Evolutionary conservation across 108 stramenopile species (phyloP), one percentile per base, ranked within the genome.

Genomic region (Nannochloropsis gaditana): DNA sequence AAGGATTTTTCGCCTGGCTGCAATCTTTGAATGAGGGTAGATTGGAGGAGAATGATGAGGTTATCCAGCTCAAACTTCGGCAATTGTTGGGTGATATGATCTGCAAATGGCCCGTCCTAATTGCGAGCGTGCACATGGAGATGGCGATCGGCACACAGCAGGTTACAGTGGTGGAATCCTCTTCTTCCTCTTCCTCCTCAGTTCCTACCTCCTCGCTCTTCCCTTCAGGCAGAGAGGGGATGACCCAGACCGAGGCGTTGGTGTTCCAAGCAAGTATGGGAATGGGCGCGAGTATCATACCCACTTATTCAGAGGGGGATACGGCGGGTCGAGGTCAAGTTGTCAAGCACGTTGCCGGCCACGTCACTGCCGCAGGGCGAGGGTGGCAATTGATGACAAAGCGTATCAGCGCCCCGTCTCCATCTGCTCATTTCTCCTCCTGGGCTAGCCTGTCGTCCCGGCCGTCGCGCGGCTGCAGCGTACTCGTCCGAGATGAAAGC

Each of bases 181-280:
- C 59, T n/a, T 73, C 59, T 5, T 73, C 59, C 3, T 73, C 59
- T 73, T 73, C 59, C 59, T n/a, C 59, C 59, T 73, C n/a, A 2
- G 15, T 6, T 73, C 59, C 59, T n/a, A n/a, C 59, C 59, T 73
- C 15, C 6, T 73, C 6, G 59, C 59, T n/a, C 2, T 15, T n/a
- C 59, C 31, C 31, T 31, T 31, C 31, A 31, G 31, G 31, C 31
- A 31, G 31, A 31, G 31, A 31, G 31, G 31, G 31, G 31, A 31
- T 31, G 31, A 31, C 31, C 0, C 31, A 31, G 59, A 73, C 59
- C 4, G 19, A 73, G 59, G 59, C 59, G n/a, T 73, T 73, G 59
- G 59, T 73, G 19, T n/a, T 73, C 59, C 59, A 73, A n/a, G 59
- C n/a, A n/a, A n/a, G 8, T n/a, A 73, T 73, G 59, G 59, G 59